phyloP scores from a whole-genome alignment of 2,329 filamentous ascomycete genomes.

The Cryoendolithus antarcticus region DNA sequence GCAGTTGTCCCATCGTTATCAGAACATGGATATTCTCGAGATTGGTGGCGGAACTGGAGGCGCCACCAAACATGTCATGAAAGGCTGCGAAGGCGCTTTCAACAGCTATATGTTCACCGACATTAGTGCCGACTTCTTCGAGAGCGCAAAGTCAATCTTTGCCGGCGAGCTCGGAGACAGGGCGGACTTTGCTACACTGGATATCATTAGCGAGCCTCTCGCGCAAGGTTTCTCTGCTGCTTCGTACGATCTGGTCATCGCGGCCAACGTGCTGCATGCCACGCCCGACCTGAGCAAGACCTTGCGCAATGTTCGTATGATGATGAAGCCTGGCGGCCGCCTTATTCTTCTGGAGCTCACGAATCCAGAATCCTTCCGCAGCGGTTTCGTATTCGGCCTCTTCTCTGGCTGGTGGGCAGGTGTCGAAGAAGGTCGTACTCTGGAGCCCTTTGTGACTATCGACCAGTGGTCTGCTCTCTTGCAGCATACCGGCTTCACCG shows the following conservation, averaged over 20 bases:
- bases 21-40: slow-evolving; percentile 33
- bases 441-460: slow-evolving; percentile 17
- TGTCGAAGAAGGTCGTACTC: slow-evolving; percentile 16
- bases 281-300: slow-evolving; percentile 11
- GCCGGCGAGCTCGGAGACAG: slow-evolving; percentile 16
- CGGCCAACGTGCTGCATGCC: slow-evolving; percentile 17
- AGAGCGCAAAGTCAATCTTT: slow-evolving; percentile 22
- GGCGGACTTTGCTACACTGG: slow-evolving; percentile 17
- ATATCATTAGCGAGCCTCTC: slow-evolving; percentile 21
- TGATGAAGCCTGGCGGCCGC: slow-evolving; percentile 18
- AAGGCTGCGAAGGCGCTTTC: slow-evolving; percentile 19
- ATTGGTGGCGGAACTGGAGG: slow-evolving; percentile 35
- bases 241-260: slow-evolving; percentile 17
- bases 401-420: slow-evolving; percentile 27
- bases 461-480: slow-evolving; percentile 24
- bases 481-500: slow-evolving; percentile 22
- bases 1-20: slow-evolving; percentile 27
- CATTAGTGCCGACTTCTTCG: slow-evolving; percentile 31
- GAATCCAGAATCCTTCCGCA: slow-evolving; percentile 5
- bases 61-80: slow-evolving; percentile 27
- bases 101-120: slow-evolving; percentile 36
- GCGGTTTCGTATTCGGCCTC: slow-evolving; percentile 13
- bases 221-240: slow-evolving; percentile 23
- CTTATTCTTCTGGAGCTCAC: slow-evolving; percentile 15
- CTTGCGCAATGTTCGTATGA: slow-evolving; percentile 12